phyloP scores from a whole-genome alignment of 176 grass and related monocot species.

The Carex parvula region DNA sequence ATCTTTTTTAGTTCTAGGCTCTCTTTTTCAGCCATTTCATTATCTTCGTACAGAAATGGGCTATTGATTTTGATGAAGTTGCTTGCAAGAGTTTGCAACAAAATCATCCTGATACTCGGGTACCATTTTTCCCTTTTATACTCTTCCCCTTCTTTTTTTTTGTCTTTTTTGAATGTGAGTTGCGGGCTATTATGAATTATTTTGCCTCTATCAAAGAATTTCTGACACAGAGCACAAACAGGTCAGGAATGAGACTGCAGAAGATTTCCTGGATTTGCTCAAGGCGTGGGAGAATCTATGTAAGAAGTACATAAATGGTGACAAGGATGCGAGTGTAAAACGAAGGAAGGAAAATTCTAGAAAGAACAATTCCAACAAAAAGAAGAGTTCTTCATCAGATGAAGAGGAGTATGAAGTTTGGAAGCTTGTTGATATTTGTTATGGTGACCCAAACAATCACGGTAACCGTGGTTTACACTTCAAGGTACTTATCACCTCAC shows the following conservation, averaged over 20 bases:
- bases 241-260: slow-evolving; percentile 66
- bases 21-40: slow-evolving; percentile 20
- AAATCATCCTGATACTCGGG: slow-evolving; percentile 82
- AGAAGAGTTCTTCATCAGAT: slow-evolving; percentile 26
- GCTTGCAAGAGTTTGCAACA: slow-evolving; percentile 63
- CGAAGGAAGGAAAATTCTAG: slow-evolving; percentile 32
- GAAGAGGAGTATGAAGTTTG: slow-evolving; percentile 70
- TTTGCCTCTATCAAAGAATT: slow-evolving; percentile 11
- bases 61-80: slow-evolving; percentile 65
- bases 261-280: slow-evolving; percentile 85
- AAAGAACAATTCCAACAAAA: slow-evolving; percentile 31
- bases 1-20: background rate
- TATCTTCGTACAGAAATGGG: slow-evolving; percentile 61
- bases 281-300: slow-evolving; percentile 85
- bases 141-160: slow-evolving; percentile 15
- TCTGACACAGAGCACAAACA: slow-evolving; percentile 36
- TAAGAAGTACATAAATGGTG: slow-evolving; percentile 45
- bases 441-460: slow-evolving; percentile 69
- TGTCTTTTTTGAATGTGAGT: slow-evolving; percentile 8
- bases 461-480: slow-evolving; percentile 57
- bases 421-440: slow-evolving; percentile 84
- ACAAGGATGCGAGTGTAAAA: slow-evolving; percentile 21
- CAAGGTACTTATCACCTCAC: slow-evolving; percentile 48
- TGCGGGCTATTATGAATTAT: background rate
- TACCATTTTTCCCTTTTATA: slow-evolving; percentile 32